These are phyloP conservation scores for Trichoderma aggressivum DNA, from an alignment of 2,329 filamentous ascomycete species.

Conservation along the genomic window DNA sequence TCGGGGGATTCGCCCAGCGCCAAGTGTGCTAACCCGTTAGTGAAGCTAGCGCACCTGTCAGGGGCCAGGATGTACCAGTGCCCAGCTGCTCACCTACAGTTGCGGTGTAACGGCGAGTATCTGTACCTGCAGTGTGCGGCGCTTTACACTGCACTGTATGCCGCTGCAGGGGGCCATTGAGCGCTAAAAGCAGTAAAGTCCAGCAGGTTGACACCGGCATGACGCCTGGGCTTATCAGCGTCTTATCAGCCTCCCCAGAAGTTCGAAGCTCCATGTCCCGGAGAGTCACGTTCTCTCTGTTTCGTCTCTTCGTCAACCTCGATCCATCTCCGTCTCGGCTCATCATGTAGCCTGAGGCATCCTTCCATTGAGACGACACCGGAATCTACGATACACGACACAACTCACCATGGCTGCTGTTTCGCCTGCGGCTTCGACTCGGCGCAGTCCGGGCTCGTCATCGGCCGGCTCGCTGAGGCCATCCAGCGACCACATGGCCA, in stretches of 20 bases:
- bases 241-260: background rate
- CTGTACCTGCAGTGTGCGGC: background rate
- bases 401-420: slow-evolving; percentile 30
- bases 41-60: background rate
- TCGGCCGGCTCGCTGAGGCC: slow-evolving; percentile 35
- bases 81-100: background rate
- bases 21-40: background rate
- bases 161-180: background rate
- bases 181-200: background rate
- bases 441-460: slow-evolving; percentile 35
- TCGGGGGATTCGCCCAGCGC: background rate
- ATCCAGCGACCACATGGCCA: slow-evolving; percentile 26
- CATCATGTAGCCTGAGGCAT: slow-evolving; percentile 6
- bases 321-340: background rate
- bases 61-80: background rate
- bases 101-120: background rate
- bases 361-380: background rate
- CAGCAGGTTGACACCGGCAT: background rate
- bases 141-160: background rate
- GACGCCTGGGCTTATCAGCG: background rate
- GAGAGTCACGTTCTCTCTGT: background rate
- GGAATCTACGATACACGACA: background rate
- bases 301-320: background rate
- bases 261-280: background rate
- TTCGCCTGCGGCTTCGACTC: slow-evolving; percentile 33